Evolutionary conservation across 805 yeast genomes (phyloP).

Genomic region (Yueomyces sinensis): DNA sequence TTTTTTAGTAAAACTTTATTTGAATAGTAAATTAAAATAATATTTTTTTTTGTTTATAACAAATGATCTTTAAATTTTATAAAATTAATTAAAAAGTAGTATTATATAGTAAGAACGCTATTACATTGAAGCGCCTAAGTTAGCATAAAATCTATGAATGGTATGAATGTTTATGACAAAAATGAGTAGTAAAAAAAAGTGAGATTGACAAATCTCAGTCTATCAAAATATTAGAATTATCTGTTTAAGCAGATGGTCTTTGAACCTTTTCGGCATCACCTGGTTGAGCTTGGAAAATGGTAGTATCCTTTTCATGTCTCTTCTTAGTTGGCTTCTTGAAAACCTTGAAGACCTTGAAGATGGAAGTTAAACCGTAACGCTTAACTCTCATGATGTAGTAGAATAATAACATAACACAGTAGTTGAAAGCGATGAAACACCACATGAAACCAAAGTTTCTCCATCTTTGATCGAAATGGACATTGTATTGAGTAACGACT

Average conservation of each 20-base stretch:
- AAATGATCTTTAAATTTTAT: too few species aligned
- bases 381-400: constrained; percentile 28
- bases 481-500: constrained; percentile 35
- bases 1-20: too few species aligned
- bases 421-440: constrained; percentile 30
- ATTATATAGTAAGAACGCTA: too few species aligned
- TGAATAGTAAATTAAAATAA: too few species aligned
- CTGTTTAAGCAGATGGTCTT: not conserved
- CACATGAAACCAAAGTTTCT: constrained; percentile 49
- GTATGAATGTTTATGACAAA: too few species aligned
- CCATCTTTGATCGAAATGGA: constrained; percentile 41
- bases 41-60: too few species aligned
- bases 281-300: constrained; percentile 28
- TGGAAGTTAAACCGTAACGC: constrained; percentile 23
- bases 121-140: too few species aligned
- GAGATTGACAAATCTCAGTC: too few species aligned
- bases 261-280: constrained; percentile 27
- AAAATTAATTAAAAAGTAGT: too few species aligned
- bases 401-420: constrained; percentile 26
- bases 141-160: too few species aligned
- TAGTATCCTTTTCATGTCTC: constrained; percentile 35
- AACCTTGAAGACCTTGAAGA: constrained; percentile 28
- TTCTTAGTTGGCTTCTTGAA: constrained; percentile 30
- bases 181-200: too few species aligned
- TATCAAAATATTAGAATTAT: not conserved